Base-by-base conservation (phyloP, 106 monocot genomes). In the Posidonia australis region DNA sequence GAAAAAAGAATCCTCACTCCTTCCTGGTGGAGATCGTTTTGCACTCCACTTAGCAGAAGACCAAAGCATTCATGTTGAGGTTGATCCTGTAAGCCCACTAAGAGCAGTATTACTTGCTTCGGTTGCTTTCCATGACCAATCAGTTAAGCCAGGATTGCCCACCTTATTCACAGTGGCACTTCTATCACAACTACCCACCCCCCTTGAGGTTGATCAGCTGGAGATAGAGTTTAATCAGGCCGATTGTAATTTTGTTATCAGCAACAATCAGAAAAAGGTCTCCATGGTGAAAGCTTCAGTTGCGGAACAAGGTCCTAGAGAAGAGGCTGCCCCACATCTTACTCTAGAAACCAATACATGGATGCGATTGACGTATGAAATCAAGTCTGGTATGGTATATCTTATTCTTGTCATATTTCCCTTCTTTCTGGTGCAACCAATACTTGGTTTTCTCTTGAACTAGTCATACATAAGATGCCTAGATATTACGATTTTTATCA, bases 181-280 rank as follows among this genome's bases (percentile, higher is more conserved):
- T 72, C 60, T 83, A 23, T 85, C 98, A 44, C 90, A 85, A 72
- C 74, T 98, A 24, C 91, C 98, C 7, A 70, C 22, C 68, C 79
- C 87, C 16, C 53, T 88, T 56, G 80, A 83, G 69, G 46, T 98
- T 54, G 77, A 84, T 66, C 74, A 78, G 71, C 60, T 98, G 64
- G 85, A 88, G 69, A 54, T 98, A 64, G 78, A 87, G 71, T 98
- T 98, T 60, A 98, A 91, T 54, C 84, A 98, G 66, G 42, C 76
- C 24, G 72, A 46, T 26, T 98, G 90, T 67, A 91, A 91, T 62
- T 85, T 98, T 57, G 68, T 21, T 42, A 51, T 87, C 20, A 58
- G 71, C 43, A 78, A 46, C 51, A 47, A 44, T 51, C 32, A 74
- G 42, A 67, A 76, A 71, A 70, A 72, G 29, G 31, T 27, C 44